Evolutionary conservation across 1,284 basidiomycete species (phyloP), one percentile per base, ranked within the genome.

Genomic region (Microbotryum silenes-acaulis): DNA sequence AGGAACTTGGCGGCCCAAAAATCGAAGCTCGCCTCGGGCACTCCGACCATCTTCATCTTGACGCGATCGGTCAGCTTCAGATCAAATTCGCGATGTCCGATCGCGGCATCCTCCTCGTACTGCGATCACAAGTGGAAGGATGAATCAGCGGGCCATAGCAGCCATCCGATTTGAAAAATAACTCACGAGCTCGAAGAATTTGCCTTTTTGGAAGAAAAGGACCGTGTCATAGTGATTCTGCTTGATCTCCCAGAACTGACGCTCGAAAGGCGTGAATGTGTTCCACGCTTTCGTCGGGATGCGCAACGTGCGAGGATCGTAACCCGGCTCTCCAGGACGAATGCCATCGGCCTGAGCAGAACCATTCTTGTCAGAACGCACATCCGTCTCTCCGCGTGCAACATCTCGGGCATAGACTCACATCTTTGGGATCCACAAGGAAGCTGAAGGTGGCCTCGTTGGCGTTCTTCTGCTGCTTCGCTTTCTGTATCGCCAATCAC

Each of bases 11-110:
- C 86, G 25, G 88, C 87, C 89, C 89, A 92, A 70, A 88, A 87
- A 72, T 94, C 91, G 75, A 98, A 96, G 1, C 87, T 86, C 75
- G 84, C 85, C 74, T 98, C 96, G 0, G 96, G 96, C 6, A 98
- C 94, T 49, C 96, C 65, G 49, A 88, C 91, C 92, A 96, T 97
- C 65, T 88, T 93, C 96, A 99, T 99, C 77, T 97, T 98, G 60
- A 97, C 93, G 60, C 90, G 79, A 53, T 85, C 83, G 1, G 91
- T 93, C 46, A 93, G 80, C 68, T 97, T 97, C 62, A 97, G 77
- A 71, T 96, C 92, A 72, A 97, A 96, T 63, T 93, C 85, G 68
- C 85, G 86, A 74, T 96, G 89, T 0, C 92, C 92, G 61, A 90
- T 83, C 37, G 74, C 81, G 1, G 92, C 93, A 75, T 97, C 92